phyloP scores from a whole-genome alignment of 2,329 filamentous ascomycete species.

The Aspergillus brasiliensis region DNA sequence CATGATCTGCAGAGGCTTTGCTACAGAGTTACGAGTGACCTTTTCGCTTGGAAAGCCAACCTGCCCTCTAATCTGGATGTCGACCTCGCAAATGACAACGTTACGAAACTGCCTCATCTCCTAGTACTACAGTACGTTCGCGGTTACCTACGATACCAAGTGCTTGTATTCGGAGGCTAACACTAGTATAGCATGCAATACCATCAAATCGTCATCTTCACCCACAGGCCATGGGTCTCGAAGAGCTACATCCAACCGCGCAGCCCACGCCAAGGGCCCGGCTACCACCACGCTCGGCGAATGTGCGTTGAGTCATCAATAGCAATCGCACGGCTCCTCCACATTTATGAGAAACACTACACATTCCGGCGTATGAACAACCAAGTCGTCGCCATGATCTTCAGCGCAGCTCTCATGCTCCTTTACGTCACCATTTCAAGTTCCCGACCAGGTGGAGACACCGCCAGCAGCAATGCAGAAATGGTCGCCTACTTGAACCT shows the following conservation, averaged over 20 bases:
- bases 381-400: conserved; percentile 45
- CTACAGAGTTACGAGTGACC: conserved; percentile 38
- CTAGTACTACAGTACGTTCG: conserved; percentile 42
- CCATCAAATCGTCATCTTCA: conserved; percentile 37
- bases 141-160: not conserved
- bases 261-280: conserved; percentile 41
- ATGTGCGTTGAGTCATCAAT: conserved; percentile 46
- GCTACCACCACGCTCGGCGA: conserved; percentile 44
- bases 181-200: conserved; percentile 33
- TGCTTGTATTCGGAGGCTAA: not conserved
- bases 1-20: conserved; percentile 42
- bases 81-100: conserved; percentile 35
- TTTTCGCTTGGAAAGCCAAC: conserved; percentile 47
- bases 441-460: conserved; percentile 27
- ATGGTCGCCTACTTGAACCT: conserved; percentile 40
- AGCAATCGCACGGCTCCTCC: conserved; percentile 41
- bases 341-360: conserved; percentile 44
- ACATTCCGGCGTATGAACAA: conserved; percentile 46
- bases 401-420: conserved; percentile 44
- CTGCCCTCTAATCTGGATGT: conserved; percentile 42
- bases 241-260: conserved; percentile 32
- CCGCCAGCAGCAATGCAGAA: conserved; percentile 27
- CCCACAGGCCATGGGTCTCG: conserved; percentile 41
- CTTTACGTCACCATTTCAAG: conserved; percentile 39
- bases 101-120: conserved; percentile 43